Evolutionary conservation across 2,329 filamentous ascomycete genomes (phyloP), one percentile per base, ranked within the genome.

Genomic region (Aquanectria penicillioides): DNA sequence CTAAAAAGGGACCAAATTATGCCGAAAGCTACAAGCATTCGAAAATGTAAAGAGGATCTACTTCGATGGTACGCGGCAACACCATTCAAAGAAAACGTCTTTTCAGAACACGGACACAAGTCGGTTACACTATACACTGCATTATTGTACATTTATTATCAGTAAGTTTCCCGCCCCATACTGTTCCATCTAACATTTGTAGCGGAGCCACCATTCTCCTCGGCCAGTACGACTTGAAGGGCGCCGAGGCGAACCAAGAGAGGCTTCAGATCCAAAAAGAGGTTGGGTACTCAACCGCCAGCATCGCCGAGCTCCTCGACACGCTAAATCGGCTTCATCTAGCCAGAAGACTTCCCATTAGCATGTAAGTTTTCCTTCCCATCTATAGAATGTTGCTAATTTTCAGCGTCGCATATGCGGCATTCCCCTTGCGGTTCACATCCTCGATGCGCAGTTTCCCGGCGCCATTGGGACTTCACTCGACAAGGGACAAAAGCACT

Each of bases 121-220:
- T 49, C 46, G 6, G 46, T 49, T 12, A 34, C 34, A 8, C 23
- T 49, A 9, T 36, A 38, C 13, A 28, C 46, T 9, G 20, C 46
- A 20, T 13, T 49, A 5, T 28, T 49, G 12, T 38, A 34, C 15
- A 49, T 49, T n/a, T 49, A 49, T 17, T 49, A 49, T 12, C 46
- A 49, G 46, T 49, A 22, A 49, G 33, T 29, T 17, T 15, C 23
- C 10, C 10, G 3, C 12, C 3, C 3, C 8, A 2, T 37, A 8
- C 10, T 3, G 13, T 9, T 5, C 2, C 9, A 20, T 48, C 9
- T 37, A 20, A 48, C 31, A 5, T 11, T 6, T n/a, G 10, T 10
- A 49, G 46, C 34, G 46, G 46, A 22, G 46, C 46, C 8, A 28
- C 26, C n/a, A 49, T 49, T 22, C 25, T 38, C 4, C 13, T 49